Evolutionary conservation across 495 filamentous ascomycete species (phyloP).

Genomic region (Neurospora sp.): DNA sequence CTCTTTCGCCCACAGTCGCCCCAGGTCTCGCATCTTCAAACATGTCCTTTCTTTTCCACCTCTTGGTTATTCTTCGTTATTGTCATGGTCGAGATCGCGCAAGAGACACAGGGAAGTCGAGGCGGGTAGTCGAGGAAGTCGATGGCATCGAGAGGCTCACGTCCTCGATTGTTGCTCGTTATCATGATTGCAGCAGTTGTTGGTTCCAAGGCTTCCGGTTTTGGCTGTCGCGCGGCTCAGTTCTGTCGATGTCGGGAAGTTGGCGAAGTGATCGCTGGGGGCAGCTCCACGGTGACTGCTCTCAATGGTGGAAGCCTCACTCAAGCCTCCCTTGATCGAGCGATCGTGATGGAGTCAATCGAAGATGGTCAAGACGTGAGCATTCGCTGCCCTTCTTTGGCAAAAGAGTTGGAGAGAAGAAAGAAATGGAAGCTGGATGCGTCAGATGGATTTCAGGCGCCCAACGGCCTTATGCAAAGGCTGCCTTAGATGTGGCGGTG

Average conservation of each 20-base stretch:
- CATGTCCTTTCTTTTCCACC: not conserved
- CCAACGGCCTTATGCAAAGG: not conserved
- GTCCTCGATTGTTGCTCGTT: not conserved
- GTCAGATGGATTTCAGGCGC: not conserved
- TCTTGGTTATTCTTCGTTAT: not conserved
- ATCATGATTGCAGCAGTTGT: not conserved
- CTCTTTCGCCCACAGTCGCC: not conserved
- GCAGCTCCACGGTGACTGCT: not conserved
- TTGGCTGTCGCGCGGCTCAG: not conserved
- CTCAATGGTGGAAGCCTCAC: too few species aligned
- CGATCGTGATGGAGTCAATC: not conserved
- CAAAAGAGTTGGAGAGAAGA: not conserved
- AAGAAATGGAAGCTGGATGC: not conserved
- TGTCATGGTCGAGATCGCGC: not conserved
- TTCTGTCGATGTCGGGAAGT: not conserved
- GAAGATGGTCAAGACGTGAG: not conserved
- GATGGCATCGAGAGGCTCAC: not conserved
- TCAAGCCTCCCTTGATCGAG: not conserved
- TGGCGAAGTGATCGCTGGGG: not conserved
- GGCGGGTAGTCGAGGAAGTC: not conserved
- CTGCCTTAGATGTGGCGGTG: not conserved
- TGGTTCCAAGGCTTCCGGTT: not conserved
- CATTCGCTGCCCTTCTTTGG: not conserved
- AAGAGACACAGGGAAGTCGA: not conserved
- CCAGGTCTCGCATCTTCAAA: not conserved